These are phyloP conservation scores for Pichia sorboxylosa DNA, from an alignment of 1,139 yeast species.

Conservation along the genomic window DNA sequence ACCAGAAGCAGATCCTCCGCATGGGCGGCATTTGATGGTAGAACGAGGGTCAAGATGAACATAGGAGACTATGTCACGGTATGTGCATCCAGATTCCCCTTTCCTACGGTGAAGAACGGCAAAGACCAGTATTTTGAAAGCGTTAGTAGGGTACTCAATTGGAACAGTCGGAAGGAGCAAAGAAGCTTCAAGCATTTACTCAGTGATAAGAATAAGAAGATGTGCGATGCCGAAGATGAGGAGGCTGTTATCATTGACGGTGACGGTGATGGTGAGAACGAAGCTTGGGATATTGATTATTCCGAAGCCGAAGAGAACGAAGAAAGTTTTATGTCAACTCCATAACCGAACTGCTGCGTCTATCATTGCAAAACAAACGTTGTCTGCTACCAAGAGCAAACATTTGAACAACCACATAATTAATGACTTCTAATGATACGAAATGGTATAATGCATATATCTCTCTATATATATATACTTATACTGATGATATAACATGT, in stretches of 20 bases:
- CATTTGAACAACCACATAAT: too few relatives aligned
- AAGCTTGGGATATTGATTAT: constrained; percentile 22
- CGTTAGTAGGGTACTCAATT: constrained; percentile 70
- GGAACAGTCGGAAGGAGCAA: constrained; percentile 80
- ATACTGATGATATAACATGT: too few relatives aligned
- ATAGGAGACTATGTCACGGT: constrained; percentile 72
- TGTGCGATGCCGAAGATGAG: constrained; percentile 20
- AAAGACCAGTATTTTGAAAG: constrained; percentile 74
- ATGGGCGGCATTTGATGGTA: constrained; percentile 88
- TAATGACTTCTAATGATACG: too few relatives aligned
- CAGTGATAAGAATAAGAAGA: constrained; percentile 35
- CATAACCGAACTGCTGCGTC: too few relatives aligned
- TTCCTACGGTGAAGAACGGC: constrained; percentile 71
- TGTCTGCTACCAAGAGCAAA: too few relatives aligned
- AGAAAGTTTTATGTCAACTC: too few relatives aligned
- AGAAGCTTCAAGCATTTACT: constrained; percentile 53
- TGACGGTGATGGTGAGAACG: too few relatives aligned
- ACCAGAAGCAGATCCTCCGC: constrained; percentile 61
- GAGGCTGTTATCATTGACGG: constrained; percentile 3
- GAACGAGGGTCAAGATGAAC: constrained; percentile 55
- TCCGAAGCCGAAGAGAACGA: constrained; percentile 16
- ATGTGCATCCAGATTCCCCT: constrained; percentile 70
- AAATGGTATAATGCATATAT: too few relatives aligned
- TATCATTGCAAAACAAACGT: too few relatives aligned
- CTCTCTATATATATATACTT: too few relatives aligned